Evolutionary conservation across 2,329 filamentous ascomycete species (phyloP).

Genomic region (Scleromitrula shiraiana): DNA sequence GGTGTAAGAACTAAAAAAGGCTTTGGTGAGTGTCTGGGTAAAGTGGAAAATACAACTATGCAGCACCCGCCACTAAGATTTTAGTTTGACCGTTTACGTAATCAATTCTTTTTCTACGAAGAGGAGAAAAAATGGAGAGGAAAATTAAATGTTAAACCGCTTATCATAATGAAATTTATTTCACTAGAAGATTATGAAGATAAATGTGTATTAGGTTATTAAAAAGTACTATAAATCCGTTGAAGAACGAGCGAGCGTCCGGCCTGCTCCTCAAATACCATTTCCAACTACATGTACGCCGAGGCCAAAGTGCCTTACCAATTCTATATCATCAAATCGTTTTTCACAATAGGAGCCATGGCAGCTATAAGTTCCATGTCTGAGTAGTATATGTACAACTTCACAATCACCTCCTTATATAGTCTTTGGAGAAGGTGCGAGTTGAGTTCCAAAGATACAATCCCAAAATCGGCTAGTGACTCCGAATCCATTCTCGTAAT

Average conservation of each 20-base stretch:
- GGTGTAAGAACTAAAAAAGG: too few species aligned
- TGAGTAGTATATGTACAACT: too few species aligned
- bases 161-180: too few species aligned
- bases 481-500: slow-evolving; percentile 95
- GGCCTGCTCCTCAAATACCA: slow-evolving; percentile 9
- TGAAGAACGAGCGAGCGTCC: slow-evolving; percentile 12
- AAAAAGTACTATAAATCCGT: too few species aligned
- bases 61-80: too few species aligned
- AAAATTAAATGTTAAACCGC: too few species aligned
- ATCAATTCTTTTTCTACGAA: too few species aligned
- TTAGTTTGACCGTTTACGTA: too few species aligned
- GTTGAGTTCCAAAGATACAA: slow-evolving; percentile 78
- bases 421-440: slow-evolving; percentile 36
- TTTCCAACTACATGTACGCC: slow-evolving; percentile 2
- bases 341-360: too few species aligned
- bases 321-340: slow-evolving; percentile 21
- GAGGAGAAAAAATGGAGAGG: not conserved
- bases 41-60: too few species aligned
- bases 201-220: slow-evolving; percentile 17
- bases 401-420: slow-evolving; percentile 9
- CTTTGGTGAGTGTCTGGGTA: too few species aligned
- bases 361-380: too few species aligned
- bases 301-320: slow-evolving; percentile 2
- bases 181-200: not conserved
- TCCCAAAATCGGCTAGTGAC: slow-evolving; percentile 98